Evolutionary conservation across 805 yeast genomes (phyloP).

Genomic region (Peterozyma xylosa): DNA sequence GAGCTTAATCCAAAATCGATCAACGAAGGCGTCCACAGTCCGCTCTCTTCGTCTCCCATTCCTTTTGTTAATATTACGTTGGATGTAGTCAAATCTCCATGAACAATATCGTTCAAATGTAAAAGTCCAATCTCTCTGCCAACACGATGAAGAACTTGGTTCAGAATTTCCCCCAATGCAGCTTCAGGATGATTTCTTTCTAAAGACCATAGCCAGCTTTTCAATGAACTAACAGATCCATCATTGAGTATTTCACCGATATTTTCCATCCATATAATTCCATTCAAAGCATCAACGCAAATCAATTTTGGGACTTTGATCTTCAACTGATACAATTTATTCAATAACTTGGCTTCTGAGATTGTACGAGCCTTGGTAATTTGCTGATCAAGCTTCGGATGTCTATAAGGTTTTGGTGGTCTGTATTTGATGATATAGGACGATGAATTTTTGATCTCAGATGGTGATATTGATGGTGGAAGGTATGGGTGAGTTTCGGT

Average conservation of each 20-base stretch:
- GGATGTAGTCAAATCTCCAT: constrained; percentile 92
- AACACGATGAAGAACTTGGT: constrained; percentile 39
- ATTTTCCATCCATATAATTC: constrained; percentile 84
- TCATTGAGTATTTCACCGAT: constrained; percentile 50
- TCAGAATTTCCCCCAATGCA: constrained; percentile 27
- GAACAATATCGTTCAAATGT: constrained; percentile 74
- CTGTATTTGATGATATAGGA: constrained; percentile 71
- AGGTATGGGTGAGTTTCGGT: constrained; percentile 63
- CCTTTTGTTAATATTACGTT: constrained; percentile 51
- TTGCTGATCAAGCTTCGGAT: constrained; percentile 67
- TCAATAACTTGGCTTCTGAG: constrained; percentile 75
- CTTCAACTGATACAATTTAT: constrained; percentile 44
- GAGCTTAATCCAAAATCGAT: constrained; percentile 92
- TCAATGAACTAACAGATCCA: constrained; percentile 53
- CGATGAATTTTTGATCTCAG: constrained; percentile 16
- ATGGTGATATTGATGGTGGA: constrained; percentile 21
- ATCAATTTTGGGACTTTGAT: constrained; percentile 66
- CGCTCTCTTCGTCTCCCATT: constrained; percentile 1
- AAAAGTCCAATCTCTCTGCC: constrained; percentile 64
- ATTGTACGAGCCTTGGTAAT: constrained; percentile 76
- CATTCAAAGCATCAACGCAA: constrained; percentile 71
- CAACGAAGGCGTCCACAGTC: constrained; percentile 41
- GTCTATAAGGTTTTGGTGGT: constrained; percentile 88
- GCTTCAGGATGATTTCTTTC: constrained; percentile 25
- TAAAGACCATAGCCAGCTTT: constrained; percentile 65